Conservation (phyloP, 78 protist genomes). For the Dictyostelium purpureum region DNA sequence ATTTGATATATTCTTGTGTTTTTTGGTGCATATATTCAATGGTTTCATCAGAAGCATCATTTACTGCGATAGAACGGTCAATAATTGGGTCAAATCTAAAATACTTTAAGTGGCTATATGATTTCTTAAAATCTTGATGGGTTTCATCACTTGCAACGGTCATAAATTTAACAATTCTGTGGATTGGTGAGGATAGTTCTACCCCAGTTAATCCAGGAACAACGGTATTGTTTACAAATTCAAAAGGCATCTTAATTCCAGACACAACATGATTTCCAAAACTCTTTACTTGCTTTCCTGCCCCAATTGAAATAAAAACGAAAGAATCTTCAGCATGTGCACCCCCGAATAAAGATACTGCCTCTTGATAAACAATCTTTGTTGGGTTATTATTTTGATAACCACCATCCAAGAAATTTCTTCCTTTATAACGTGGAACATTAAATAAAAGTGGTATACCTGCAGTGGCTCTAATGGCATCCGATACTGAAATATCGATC, state of each 20-base stretch:
- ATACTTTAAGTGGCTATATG: neutral
- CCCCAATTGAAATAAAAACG: constrained; percentile 37
- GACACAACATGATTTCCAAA: neutral
- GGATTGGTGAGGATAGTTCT: neutral
- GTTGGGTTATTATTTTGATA: constrained; percentile 18
- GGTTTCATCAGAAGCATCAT: constrained; percentile 17
- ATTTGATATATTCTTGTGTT: neutral
- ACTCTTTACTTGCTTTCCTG: neutral
- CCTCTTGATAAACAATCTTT: neutral
- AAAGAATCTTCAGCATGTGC: neutral
- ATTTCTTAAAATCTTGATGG: neutral
- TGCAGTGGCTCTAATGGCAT: constrained; percentile 8
- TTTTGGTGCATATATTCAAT: neutral
- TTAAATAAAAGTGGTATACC: constrained; percentile 24
- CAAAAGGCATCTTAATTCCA: neutral
- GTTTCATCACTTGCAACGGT: neutral
- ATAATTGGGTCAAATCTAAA: constrained; percentile 13
- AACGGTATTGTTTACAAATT: neutral
- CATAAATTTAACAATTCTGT: constrained; percentile 3
- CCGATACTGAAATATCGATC: neutral
- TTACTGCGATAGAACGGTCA: neutral
- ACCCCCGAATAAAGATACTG: neutral
- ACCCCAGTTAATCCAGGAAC: neutral
- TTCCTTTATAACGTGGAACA: neutral
- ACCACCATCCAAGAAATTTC: constrained; percentile 30